Evolutionary conservation across 169 alveolate genomes (phyloP), one percentile per base, ranked within the genome.

Genomic region (Cryptosporidium xiaoi): DNA sequence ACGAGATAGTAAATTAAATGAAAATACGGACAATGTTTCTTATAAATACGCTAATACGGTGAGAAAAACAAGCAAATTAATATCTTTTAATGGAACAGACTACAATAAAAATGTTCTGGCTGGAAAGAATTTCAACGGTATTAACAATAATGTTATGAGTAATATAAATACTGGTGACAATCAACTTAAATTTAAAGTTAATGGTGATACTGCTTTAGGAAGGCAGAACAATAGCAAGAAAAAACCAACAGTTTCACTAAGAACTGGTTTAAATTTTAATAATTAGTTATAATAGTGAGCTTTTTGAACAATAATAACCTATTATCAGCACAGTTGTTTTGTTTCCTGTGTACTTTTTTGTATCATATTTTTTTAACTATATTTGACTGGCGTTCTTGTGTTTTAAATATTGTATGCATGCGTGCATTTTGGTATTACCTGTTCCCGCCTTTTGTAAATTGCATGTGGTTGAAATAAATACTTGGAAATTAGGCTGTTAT

Each of bases 231-330:
- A 20, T 44, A 2, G 29, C 15, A 69, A 56, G 13, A 77, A 62
- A 62, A 77, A 77, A 33, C 71, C 87, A 10, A 20, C 69, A 24
- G 31, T 77, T 13, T 60, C 87, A 27, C 51, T 77, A 15, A 77
- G 87, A 53, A 56, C 87, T 8, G 87, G 87, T 34, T 48, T 77
- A 44, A 77, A 77, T 40, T 40, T 77, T 29, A 62, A 62, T 31
- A 77, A 53, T 53, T 53, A 53, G 29, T 5, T 4, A 13, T 66
- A 18, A 44, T 24, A 24, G 27, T 24, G 27, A 24, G 27, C 27
- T 24, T 24, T 24, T 24, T 24, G 27, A 24, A 24, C 27, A 24
- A 24, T 24, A 24, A 24, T 24, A 24, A 24, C 0, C 27, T 24
- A 24, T 24, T 24, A 24, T 24, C 0, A 24, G 27, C 27, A 24